A percentile compares a stretch with the other conserved stretches of the same genome.
These are phyloP conservation scores for Osmanthus fragrans DNA, from an alignment of 257 asterid species.

Conservation along the genomic window DNA sequence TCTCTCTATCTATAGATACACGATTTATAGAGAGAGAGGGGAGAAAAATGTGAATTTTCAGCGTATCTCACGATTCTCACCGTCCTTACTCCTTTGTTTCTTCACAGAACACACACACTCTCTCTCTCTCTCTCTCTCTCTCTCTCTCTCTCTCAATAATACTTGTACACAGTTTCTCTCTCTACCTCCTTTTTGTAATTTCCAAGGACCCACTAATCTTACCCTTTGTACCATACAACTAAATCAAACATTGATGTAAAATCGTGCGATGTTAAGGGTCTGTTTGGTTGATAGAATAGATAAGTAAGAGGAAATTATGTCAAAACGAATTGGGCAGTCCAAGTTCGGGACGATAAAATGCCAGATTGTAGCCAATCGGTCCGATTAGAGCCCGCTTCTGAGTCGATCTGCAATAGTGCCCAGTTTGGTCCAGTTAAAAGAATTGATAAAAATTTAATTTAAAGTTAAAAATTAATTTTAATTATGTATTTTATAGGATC, in stretches of 20 bases:
- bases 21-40: neutral
- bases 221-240: neutral
- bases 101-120: neutral
- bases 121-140: neutral
- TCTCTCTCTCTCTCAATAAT: too few species aligned
- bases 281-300: neutral
- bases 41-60: neutral
- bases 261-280: neutral
- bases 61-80: neutral
- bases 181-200: conserved; percentile 1
- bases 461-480: too few species aligned
- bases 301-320: neutral
- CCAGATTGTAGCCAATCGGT: too few species aligned
- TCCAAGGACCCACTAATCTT: neutral
- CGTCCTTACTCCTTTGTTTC: neutral
- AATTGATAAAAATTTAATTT: too few species aligned
- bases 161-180: neutral
- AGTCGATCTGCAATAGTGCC: too few species aligned
- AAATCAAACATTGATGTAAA: conserved; percentile 12
- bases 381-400: too few species aligned
- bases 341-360: too few species aligned
- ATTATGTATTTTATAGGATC: too few species aligned
- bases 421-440: too few species aligned
- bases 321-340: neutral
- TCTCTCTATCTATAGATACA: neutral